Base-by-base conservation (phyloP, 2,329 filamentous ascomycete genomes). In the Ascochyta koolunga region DNA sequence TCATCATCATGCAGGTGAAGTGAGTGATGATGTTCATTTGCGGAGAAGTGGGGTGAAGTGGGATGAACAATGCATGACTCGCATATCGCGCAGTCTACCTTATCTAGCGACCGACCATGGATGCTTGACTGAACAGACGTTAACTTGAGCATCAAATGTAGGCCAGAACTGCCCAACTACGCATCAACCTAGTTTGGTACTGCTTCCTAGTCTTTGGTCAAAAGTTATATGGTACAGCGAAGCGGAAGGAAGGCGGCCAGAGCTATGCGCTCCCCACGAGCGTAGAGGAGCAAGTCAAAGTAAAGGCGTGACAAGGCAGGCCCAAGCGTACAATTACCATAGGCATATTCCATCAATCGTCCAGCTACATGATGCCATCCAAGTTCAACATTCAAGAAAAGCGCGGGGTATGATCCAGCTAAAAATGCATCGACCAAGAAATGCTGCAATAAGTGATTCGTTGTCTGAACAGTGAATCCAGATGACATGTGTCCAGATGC, bases 1-100 rank as follows among this genome's bases (percentile, higher is more conserved):
- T 39, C 54, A 51, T 61, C 24, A 41, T 61, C 46, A 55, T 55
- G 46, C 54, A 39, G 24, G 41, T 29, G 19, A 24, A 25, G 42
- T 48, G 31, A 25, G 42, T 48, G 35, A 44, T 57, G 45, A 56
- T 58, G 60, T 43, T 53, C 44, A 43, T 54, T 53, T 59, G 59
- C 50, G 61, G 60, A 55, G 62, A 69, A 69, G 68, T 69, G 69
- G 69, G 69, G 69, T 68, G 68, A 65, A 69, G 68, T 70, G 66
- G 67, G 68, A 71, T 70, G 60, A 21, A 45, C 41, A 18, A 33
- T 54, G 44, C 66, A 67, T 69, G 66, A 68, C 67, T 67, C 68
- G 66, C 47, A 59, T 44, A 44, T 53, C 50, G 42, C 18, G 43
- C 29, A 16, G 29, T 43, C 13, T 50, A 19, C 36, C 51, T 37